A percentile compares a stretch with the other conserved stretches of the same genome.
These are phyloP conservation scores for Grammothele lineata DNA, from an alignment of 768 basidiomycete species.

Conservation along the genomic window DNA sequence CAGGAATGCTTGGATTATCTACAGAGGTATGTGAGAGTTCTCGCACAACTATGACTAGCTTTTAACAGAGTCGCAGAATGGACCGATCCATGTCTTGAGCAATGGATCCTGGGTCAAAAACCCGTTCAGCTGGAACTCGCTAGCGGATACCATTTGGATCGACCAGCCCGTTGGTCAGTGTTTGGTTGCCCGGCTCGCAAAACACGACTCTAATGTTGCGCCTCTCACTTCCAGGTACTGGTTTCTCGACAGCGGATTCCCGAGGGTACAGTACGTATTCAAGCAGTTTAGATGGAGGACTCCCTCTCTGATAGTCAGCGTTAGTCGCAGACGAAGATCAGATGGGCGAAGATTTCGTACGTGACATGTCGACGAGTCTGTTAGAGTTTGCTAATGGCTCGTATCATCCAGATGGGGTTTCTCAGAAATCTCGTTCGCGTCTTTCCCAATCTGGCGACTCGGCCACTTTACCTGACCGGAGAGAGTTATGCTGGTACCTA, in stretches of 20 bases:
- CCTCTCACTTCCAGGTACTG: constrained; percentile 35
- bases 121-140: constrained; percentile 50
- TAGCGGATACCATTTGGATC: constrained; percentile 66
- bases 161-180: constrained; percentile 58
- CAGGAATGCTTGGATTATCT: constrained; percentile 60
- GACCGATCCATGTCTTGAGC: constrained; percentile 55
- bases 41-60: no score
- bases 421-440: constrained; percentile 64
- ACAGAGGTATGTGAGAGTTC: constrained; percentile 46
- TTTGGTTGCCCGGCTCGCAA: no score
- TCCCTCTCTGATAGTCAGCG: no score
- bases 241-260: constrained; percentile 58
- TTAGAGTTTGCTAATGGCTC: no score
- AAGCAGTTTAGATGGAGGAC: no score
- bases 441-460: constrained; percentile 60
- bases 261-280: constrained; percentile 47
- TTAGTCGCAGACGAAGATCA: constrained; percentile 62
- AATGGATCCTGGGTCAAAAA: constrained; percentile 49
- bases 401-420: constrained; percentile 79
- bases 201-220: background rate
- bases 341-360: constrained; percentile 48
- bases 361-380: no score
- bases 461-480: constrained; percentile 64
- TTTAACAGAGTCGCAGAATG: constrained; percentile 41
- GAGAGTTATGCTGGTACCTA: constrained; percentile 74